Evolutionary conservation across 768 basidiomycete genomes (phyloP), one percentile per base, ranked within the genome.

Genomic region (Leccinum subtestaceum): DNA sequence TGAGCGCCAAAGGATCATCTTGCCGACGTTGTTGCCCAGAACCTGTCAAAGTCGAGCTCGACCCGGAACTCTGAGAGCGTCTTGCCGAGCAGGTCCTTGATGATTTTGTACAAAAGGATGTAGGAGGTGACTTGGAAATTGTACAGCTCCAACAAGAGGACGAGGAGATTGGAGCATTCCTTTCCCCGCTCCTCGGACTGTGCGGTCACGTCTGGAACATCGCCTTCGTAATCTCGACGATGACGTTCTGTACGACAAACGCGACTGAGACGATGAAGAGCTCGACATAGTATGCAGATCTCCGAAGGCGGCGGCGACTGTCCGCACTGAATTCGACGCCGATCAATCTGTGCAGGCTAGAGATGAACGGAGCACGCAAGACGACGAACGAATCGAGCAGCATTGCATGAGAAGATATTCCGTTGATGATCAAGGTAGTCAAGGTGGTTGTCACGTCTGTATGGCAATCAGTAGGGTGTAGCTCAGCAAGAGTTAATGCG

Each of bases 71-170:
- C 96, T 0, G 81, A 79, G 54, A 96, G 75, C 2, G 83, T 77
- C 5, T 76, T 76, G 1, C 81, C 75, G 50, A 98, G 77, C 49
- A 98, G 80, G 13, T 80, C 78, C 8, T 89, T 86, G 62, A 98
- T 87, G 52, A 98, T 72, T 2, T 27, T 7, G 6, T 27, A 27
- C 25, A 27, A 27, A 27, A 27, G 25, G 25, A 27, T 27, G 25
- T 7, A 25, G 25, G 92, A 92, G 55, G 98, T 83, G 23, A 98
- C 92, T 75, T 94, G 91, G 69, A 98, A 95, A 70, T 98, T 98
- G 78, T 98, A 98, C n/a, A 99, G 77, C 69, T 98, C 95, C 2
- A 93, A 91, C 23, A 98, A 75, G 21, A 98, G 81, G 1, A 93
- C 84, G 45, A 96, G 81, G 36, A 99, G 75, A 70, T 99, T 98